Evolutionary conservation across 108 stramenopile species (phyloP).

Genomic region (Cyclostephanos invisitatus): DNA sequence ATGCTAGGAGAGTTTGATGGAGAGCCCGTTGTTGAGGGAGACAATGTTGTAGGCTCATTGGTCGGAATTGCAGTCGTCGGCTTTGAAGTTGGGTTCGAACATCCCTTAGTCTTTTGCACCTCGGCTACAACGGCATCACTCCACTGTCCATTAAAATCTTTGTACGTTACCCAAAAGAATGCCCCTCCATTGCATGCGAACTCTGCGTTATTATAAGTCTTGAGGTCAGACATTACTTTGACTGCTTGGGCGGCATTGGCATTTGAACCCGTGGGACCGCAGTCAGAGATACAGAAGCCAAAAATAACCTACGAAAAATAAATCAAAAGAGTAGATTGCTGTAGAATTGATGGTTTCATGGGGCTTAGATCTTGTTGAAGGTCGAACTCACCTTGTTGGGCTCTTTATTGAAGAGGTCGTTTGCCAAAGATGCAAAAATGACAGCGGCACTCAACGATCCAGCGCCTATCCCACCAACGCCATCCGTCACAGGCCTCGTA

Average conservation of each 20-base stretch:
- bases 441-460: slow-evolving; percentile 24
- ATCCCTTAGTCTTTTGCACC: slow-evolving; percentile 22
- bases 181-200: slow-evolving; percentile 62
- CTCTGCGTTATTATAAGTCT: slow-evolving; percentile 16
- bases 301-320: slow-evolving; percentile 38
- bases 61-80: neutral
- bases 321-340: neutral
- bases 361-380: neutral
- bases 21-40: no score
- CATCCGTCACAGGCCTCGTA: slow-evolving; percentile 50
- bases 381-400: slow-evolving; percentile 15
- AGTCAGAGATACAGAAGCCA: slow-evolving; percentile 63
- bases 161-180: slow-evolving; percentile 52
- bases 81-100: slow-evolving; percentile 1
- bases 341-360: neutral
- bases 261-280: slow-evolving; percentile 44
- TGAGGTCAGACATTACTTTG: slow-evolving; percentile 39
- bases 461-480: slow-evolving; percentile 20
- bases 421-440: slow-evolving; percentile 34
- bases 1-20: no score
- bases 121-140: slow-evolving; percentile 22
- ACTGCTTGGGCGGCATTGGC: slow-evolving; percentile 49
- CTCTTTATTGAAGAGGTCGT: slow-evolving; percentile 17
- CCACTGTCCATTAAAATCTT: slow-evolving; percentile 48
- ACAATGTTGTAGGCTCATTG: neutral